Base-by-base conservation (phyloP, 306 rosid species). In the Alnus glutinosa region DNA sequence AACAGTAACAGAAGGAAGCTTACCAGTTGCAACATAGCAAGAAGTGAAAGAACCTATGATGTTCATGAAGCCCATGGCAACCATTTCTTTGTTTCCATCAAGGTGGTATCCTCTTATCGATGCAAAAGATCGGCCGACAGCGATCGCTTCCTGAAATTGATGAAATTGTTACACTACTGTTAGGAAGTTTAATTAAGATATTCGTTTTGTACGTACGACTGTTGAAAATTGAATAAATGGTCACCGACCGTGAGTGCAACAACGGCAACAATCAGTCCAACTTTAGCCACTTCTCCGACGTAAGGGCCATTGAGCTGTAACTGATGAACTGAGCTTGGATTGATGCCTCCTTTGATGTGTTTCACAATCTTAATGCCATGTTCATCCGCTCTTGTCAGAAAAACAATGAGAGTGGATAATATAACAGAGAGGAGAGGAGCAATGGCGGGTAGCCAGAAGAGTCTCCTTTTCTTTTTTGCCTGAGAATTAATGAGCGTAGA, bases 11-110 rank as follows among this genome's bases (percentile, higher is more conserved):
- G 13, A 52, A 46, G 19, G 59, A 12, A 73, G 2, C 57, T 67
- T 88, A 91, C 98, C 98, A 52, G 97, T 92, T 61, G 98, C 95
- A 57, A 90, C 90, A 79, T 91, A 95, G 85, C 98, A 95, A 9
- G 98, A 95, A 74, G 98, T 91, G 55, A 90, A 83, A 55, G 98
- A 95, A 63, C 98, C 98, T 7, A 88, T 83, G 62, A 95, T 78
- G 90, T 95, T 95, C 87, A 91, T 89, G 78, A 87, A 66, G 19
- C 98, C 98, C 55, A 92, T 80, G 9, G 98, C 88, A 39, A 92
- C 55, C 98, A 92, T 90, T 76, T 95, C 98, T 82, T 84, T 95
- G 92, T 92, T 95, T 36, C 97, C 98, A 37, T 91, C 94, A 4
- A 91, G 80, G 75, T 78, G 92, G 84, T 92, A 95, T 18, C 94